These are phyloP conservation scores for Leptodermis oblonga DNA, from an alignment of 257 asterid species.

Conservation along the genomic window DNA sequence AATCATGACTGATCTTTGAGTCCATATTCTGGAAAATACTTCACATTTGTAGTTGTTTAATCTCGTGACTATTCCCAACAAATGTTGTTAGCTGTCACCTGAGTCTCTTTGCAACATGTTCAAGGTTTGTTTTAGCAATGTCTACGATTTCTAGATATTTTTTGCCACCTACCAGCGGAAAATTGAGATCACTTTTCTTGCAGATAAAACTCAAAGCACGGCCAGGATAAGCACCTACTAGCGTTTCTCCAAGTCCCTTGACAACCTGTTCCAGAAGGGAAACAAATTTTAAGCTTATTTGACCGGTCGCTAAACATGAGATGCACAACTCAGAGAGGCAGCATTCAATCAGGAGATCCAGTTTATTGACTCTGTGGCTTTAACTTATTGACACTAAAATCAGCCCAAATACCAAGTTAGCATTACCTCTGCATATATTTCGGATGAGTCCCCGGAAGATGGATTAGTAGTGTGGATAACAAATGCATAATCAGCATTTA, in stretches of 20 bases:
- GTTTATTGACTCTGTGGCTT: background rate
- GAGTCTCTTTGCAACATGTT: background rate
- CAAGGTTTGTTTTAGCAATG: background rate
- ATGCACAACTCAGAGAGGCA: background rate
- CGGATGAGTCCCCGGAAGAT: constrained; percentile 86
- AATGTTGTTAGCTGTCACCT: background rate
- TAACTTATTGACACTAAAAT: background rate
- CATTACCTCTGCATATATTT: constrained; percentile 90
- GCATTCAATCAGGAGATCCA: background rate
- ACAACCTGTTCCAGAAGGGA: constrained; percentile 61
- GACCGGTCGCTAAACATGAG: background rate
- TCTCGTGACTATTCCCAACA: background rate
- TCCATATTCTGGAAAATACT: background rate
- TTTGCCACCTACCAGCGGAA: constrained; percentile 58
- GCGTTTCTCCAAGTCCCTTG: constrained; percentile 98
- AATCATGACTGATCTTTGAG: background rate
- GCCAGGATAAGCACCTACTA: constrained; percentile 99
- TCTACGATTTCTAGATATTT: background rate
- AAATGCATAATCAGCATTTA: constrained; percentile 98
- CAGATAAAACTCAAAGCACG: constrained; percentile 95
- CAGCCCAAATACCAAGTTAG: constrained; percentile 9
- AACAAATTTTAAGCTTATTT: background rate
- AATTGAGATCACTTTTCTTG: constrained; percentile 76
- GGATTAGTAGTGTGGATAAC: constrained; percentile 99
- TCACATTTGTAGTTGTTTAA: background rate